Conservation (phyloP, 768 basidiomycete species). For the Gymnopilus junonius region DNA sequence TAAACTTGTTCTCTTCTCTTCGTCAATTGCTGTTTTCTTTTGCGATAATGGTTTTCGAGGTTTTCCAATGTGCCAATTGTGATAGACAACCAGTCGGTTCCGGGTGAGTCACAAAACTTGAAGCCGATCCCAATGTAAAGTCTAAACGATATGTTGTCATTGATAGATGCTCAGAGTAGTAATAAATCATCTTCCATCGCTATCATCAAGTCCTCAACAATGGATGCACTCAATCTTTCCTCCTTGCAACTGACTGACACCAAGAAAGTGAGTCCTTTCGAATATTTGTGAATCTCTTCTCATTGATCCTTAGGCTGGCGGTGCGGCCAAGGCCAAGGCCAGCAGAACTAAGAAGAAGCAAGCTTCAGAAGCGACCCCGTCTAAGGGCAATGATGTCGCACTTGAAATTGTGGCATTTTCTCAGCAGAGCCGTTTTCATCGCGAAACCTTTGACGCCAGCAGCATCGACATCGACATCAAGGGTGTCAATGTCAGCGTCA, state of each 20-base stretch:
- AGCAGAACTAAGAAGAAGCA: conserved; percentile 10
- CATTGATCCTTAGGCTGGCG: not conserved
- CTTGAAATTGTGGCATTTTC: conserved; percentile 43
- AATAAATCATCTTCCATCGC: not conserved
- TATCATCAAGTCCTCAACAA: not conserved
- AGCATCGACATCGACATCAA: conserved; percentile 55
- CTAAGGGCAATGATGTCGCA: not conserved
- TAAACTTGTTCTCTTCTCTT: no score
- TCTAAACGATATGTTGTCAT: not conserved
- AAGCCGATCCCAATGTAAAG: not conserved
- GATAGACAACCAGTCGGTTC: not conserved
- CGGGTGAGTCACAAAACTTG: not conserved
- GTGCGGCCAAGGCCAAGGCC: not conserved
- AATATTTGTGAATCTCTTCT: not conserved
- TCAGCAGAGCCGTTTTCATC: conserved; percentile 53
- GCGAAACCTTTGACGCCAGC: conserved; percentile 46
- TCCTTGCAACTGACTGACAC: not conserved
- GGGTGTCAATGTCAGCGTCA: conserved; percentile 54
- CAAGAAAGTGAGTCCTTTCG: not conserved
- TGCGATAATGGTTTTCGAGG: no score
- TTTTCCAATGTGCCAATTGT: not conserved
- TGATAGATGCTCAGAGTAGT: not conserved
- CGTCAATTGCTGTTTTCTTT: no score
- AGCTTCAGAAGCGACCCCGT: not conserved
- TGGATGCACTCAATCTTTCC: not conserved